Percentiles rank a stretch among this genome's conserved stretches.
phyloP scores from a whole-genome alignment of 805 yeast genomes.

The Saturnispora sekii region DNA sequence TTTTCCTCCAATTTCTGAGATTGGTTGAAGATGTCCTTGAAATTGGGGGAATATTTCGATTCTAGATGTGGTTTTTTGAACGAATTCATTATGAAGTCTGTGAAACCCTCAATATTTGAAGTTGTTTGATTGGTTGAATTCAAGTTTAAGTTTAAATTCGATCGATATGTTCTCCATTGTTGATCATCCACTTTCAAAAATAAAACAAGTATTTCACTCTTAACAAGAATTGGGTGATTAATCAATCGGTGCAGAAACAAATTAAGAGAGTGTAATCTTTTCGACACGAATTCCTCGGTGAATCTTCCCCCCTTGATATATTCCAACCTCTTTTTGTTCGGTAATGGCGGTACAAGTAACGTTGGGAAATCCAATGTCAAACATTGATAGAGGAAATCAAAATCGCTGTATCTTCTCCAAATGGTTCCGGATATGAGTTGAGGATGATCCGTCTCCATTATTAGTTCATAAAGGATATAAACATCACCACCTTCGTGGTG shows the following conservation, averaged over 20 bases:
- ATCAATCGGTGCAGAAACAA: conserved; percentile 67
- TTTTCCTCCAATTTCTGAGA: conserved; percentile 81
- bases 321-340: conserved; percentile 84
- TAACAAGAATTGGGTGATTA: conserved; percentile 61
- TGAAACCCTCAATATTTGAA: conserved; percentile 54
- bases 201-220: conserved; percentile 58
- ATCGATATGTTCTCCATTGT: conserved; percentile 65
- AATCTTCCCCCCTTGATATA: conserved; percentile 92
- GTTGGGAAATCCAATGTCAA: conserved; percentile 74
- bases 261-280: conserved; percentile 71
- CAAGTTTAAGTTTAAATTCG: conserved; percentile 30
- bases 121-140: conserved; percentile 5
- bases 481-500: conserved; percentile 70
- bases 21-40: conserved; percentile 72
- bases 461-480: conserved; percentile 62
- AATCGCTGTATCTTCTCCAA: conserved; percentile 81
- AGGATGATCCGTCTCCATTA: conserved; percentile 56
- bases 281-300: conserved; percentile 71
- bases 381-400: conserved; percentile 66
- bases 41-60: conserved; percentile 52
- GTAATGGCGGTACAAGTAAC: conserved; percentile 83
- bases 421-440: conserved; percentile 40
- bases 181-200: conserved; percentile 49
- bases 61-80: conserved; percentile 64
- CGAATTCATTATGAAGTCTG: conserved; percentile 91